Percentiles rank a stretch among this genome's conserved stretches.
These are phyloP conservation scores for Spizellomyces sp. DNA, from an alignment of 192 early-diverging fungal species.

Conservation along the genomic window DNA sequence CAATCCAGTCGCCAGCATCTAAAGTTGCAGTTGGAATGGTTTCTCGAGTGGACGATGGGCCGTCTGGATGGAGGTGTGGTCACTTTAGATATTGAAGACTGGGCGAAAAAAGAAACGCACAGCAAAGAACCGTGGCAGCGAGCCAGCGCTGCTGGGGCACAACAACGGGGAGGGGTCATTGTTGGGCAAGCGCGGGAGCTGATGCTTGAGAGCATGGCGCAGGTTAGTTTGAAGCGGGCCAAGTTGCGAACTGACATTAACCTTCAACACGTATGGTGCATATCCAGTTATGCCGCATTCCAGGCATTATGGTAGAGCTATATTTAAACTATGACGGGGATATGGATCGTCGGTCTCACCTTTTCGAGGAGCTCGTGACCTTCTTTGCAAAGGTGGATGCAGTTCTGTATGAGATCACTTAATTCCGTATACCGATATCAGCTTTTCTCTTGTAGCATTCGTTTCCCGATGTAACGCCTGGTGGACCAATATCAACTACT, in stretches of 20 bases:
- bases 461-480: slow-evolving; percentile 74
- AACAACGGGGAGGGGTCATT: slow-evolving; percentile 40
- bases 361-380: slow-evolving; percentile 84
- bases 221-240: slow-evolving; percentile 15
- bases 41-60: slow-evolving; percentile 59
- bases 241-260: not conserved
- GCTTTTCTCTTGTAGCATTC: slow-evolving; percentile 40
- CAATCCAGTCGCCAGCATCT: slow-evolving; percentile 67
- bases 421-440: not conserved
- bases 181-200: slow-evolving; percentile 84
- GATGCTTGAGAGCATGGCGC: slow-evolving; percentile 77
- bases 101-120: not conserved
- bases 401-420: no score
- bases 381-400: slow-evolving; percentile 72
- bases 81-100: slow-evolving; percentile 55
- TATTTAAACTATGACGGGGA: slow-evolving; percentile 97
- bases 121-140: not conserved
- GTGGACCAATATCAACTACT: slow-evolving; percentile 48
- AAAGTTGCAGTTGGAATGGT: slow-evolving; percentile 79
- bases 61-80: slow-evolving; percentile 49
- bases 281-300: slow-evolving; percentile 65
- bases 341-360: slow-evolving; percentile 68
- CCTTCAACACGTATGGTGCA: no score
- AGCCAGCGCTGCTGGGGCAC: slow-evolving; percentile 12
- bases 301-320: slow-evolving; percentile 80